Percentiles rank a stretch among this genome's conserved stretches.
Conservation (phyloP, 1,284 basidiomycete genomes). For the Ustilago trichophora region DNA sequence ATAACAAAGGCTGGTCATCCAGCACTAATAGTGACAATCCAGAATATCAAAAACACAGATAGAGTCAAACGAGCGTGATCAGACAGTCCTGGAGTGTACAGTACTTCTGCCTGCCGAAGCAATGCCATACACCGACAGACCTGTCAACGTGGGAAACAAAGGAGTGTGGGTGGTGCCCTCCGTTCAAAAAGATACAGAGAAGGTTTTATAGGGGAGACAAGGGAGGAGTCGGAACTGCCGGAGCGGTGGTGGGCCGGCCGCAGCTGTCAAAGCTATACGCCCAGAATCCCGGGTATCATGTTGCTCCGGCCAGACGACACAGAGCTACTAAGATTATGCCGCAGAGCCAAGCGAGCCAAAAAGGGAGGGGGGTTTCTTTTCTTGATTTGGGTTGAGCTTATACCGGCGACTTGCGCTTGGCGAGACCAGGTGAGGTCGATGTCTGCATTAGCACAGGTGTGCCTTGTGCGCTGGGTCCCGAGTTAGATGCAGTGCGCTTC, state of each 20-base stretch:
- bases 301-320: background rate
- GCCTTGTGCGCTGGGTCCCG: conserved; percentile 39
- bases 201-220: too few relatives aligned
- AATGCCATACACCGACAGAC: too few relatives aligned
- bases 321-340: background rate
- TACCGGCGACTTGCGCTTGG: conserved; percentile 43
- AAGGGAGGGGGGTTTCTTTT: too few relatives aligned
- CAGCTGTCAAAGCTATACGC: conserved; percentile 2
- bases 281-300: conserved; percentile 15
- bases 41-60: background rate
- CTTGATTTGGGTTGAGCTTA: background rate
- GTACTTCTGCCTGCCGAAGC: background rate
- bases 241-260: background rate
- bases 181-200: background rate
- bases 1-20: conserved; percentile 1
- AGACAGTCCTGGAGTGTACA: background rate
- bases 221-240: background rate
- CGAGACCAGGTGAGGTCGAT: conserved; percentile 26
- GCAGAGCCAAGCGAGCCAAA: too few relatives aligned
- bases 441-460: conserved; percentile 35
- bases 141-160: background rate
- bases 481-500: conserved; percentile 53
- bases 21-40: conserved; percentile 5
- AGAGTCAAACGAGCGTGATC: conserved; percentile 9
- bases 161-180: conserved; percentile 1